A percentile compares a stretch with the other conserved stretches of the same genome.
phyloP scores from a whole-genome alignment of 768 basidiomycete genomes.

The Termitomyces sp. region DNA sequence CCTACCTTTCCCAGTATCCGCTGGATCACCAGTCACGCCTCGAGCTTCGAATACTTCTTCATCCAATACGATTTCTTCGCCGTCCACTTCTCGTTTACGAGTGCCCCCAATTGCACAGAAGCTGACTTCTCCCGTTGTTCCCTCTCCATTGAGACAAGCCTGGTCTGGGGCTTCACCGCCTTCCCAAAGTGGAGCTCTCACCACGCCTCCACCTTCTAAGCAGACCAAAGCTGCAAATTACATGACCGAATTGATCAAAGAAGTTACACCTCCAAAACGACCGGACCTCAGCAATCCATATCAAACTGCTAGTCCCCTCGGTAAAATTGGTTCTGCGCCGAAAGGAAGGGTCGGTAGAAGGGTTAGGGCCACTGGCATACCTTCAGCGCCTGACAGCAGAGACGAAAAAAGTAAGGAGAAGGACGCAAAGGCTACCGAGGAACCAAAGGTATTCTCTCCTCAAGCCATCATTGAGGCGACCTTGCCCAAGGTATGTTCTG shows the following conservation, averaged over 20 bases:
- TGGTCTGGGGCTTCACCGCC: conserved; percentile 51
- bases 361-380: conserved; percentile 38
- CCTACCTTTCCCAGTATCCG: conserved; percentile 33
- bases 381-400: conserved; percentile 23
- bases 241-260: conserved; percentile 69
- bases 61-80: conserved; percentile 15
- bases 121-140: conserved; percentile 58
- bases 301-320: conserved; percentile 66
- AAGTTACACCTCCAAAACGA: conserved; percentile 60
- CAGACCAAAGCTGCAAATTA: conserved; percentile 67
- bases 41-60: conserved; percentile 19
- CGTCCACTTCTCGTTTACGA: conserved; percentile 36
- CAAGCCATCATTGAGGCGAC: conserved; percentile 78
- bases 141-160: conserved; percentile 74
- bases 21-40: conserved; percentile 21
- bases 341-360: conserved; percentile 42
- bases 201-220: conserved; percentile 31
- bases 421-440: conserved; percentile 16
- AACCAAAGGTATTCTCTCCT: conserved; percentile 40
- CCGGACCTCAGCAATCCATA: conserved; percentile 78
- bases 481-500: conserved; percentile 56
- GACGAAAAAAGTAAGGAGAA: conserved; percentile 26
- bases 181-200: conserved; percentile 29
- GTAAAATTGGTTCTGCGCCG: conserved; percentile 36
- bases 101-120: conserved; percentile 38